Evolutionary conservation across 257 asterid genomes (phyloP), one percentile per base, ranked within the genome.

Genomic region (Solanum dulcamara): DNA sequence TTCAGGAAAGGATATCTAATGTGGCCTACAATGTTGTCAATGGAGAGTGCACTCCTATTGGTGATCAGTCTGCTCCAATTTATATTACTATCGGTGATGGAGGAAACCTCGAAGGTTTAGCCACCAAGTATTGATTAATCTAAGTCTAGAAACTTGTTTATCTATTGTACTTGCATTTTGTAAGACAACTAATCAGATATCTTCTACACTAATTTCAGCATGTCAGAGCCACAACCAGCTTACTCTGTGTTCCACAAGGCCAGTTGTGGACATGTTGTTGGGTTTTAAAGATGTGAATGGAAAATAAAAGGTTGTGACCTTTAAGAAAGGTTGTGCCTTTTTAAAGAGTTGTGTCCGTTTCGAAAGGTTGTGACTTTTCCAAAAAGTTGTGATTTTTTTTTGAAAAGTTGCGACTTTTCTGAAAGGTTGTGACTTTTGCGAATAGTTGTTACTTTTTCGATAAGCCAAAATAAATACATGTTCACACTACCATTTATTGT

Each of bases 211-310:
- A 12, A 37, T 89, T 81, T 83, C 94, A 95, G 98, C 88, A 91
- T 95, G 97, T 86, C 97, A 17, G 91, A 94, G 86, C 99, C 99
- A 42, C 98, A 95, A 85, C 99, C 99, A 2, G 86, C 85, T 79
- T 94, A 94, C 89, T 94, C 98, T 4, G 97, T 95, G 37, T 93
- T 86, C 30, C 89, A 97, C 0, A 98, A 95, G 92, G 97, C 99
- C 1, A 95, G 99, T 90, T 95, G 90, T n/a, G 99, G 98, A 3
- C 98, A 95, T 72, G 98, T n/a, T n/a, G n/a, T n/a, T n/a, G n/a
- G n/a, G n/a, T n/a, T n/a, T n/a, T n/a, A n/a, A n/a, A n/a, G n/a
- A n/a, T n/a, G n/a, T n/a, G n/a, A n/a, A n/a, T n/a, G n/a, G n/a
- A n/a, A n/a, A n/a, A n/a, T n/a, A n/a, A n/a, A n/a, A n/a, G n/a